Evolutionary conservation across 192 early-diverging fungal species (phyloP).

Genomic region (Piromyces finnis): DNA sequence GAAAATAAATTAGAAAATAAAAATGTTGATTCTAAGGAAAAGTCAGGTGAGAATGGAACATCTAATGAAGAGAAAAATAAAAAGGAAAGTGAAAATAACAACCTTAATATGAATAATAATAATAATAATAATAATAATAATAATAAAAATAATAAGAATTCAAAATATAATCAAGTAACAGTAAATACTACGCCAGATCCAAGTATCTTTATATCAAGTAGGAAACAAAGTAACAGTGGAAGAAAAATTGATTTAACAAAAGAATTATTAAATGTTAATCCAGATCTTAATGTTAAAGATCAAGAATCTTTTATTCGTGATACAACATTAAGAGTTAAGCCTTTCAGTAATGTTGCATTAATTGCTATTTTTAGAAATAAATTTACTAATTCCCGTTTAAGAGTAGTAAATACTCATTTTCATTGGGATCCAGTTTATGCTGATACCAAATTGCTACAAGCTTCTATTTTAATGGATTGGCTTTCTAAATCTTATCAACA

Average conservation of each 20-base stretch:
- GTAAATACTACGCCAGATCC: background rate
- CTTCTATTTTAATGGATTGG: slow-evolving; percentile 21
- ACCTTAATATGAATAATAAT: background rate
- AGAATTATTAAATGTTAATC: background rate
- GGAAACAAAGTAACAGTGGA: background rate
- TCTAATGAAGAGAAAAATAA: background rate
- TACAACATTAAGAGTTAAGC: background rate
- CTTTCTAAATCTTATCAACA: slow-evolving; percentile 9
- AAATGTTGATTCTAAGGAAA: background rate
- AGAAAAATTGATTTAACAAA: background rate
- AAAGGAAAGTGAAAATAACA: background rate
- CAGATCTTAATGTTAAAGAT: background rate
- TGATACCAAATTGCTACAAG: slow-evolving; percentile 24
- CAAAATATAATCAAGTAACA: background rate
- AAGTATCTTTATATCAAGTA: background rate
- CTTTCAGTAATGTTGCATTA: background rate
- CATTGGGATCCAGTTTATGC: slow-evolving; percentile 21
- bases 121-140: background rate
- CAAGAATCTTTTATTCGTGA: background rate
- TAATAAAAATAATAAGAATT: background rate
- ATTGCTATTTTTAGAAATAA: background rate
- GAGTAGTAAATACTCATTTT: slow-evolving; percentile 27
- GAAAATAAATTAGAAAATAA: background rate
- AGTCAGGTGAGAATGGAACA: background rate
- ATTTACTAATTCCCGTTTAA: slow-evolving; percentile 1